Percentiles rank a stretch among this genome's conserved stretches.
These are phyloP conservation scores for Platanus orientalis DNA, from an alignment of 164 flowering plant species.

Conservation along the genomic window DNA sequence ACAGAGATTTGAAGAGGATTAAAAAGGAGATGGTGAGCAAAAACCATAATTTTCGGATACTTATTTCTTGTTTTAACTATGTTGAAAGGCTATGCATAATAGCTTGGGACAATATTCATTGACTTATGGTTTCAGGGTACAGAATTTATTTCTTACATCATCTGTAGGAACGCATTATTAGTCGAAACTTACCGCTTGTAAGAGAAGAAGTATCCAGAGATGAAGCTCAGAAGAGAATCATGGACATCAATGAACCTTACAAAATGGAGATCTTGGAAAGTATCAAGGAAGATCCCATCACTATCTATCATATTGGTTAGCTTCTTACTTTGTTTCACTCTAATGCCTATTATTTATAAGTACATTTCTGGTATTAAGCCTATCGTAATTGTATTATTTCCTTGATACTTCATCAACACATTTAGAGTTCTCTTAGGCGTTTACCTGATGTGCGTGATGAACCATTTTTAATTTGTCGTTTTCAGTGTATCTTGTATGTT, in stretches of 20 bases:
- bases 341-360: neutral
- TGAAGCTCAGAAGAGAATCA: slow-evolving; percentile 80
- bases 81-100: neutral
- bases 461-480: too few species aligned
- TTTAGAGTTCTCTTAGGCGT: too few species aligned
- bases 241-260: slow-evolving; percentile 80
- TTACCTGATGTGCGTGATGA: too few species aligned
- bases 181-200: slow-evolving; percentile 71
- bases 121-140: slow-evolving; percentile 43
- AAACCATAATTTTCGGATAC: neutral
- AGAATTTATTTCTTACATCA: slow-evolving; percentile 50
- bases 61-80: neutral
- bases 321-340: neutral
- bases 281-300: slow-evolving; percentile 81
- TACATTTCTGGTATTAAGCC: too few species aligned
- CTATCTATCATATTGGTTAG: slow-evolving; percentile 89
- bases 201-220: slow-evolving; percentile 87
- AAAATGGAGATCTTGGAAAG: slow-evolving; percentile 87
- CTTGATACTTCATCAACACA: too few species aligned
- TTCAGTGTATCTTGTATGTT: too few species aligned
- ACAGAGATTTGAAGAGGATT: slow-evolving; percentile 83
- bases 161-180: slow-evolving; percentile 94
- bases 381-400: too few species aligned
- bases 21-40: slow-evolving; percentile 92
- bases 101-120: slow-evolving; percentile 39